Conservation (phyloP, 2,329 filamentous ascomycete species). For the Colletotrichum sp. region DNA sequence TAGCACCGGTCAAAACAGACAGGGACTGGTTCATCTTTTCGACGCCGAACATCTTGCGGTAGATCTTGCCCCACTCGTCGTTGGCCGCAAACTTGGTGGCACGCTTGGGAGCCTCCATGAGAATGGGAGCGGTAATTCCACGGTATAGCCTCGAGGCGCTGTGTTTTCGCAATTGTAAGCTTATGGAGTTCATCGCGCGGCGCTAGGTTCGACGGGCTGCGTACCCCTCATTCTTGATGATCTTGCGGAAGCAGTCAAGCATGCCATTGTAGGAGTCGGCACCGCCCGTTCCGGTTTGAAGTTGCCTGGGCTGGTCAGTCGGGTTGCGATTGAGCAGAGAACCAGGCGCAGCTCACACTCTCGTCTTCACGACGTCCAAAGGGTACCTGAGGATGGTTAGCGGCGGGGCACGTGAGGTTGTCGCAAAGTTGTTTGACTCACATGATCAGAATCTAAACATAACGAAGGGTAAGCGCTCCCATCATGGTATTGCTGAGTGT, state of each 20-base stretch:
- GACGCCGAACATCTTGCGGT: constrained; percentile 83
- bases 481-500: constrained; percentile 8
- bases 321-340: constrained; percentile 1
- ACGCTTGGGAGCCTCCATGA: constrained; percentile 95
- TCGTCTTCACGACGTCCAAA: constrained; percentile 96
- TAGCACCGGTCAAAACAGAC: constrained; percentile 90
- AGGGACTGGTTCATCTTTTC: constrained; percentile 90
- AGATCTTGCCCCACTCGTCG: constrained; percentile 96
- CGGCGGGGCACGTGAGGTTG: constrained; percentile 21
- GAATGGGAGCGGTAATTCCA: constrained; percentile 91
- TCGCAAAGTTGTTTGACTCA: constrained; percentile 44
- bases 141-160: constrained; percentile 92
- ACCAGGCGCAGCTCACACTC: constrained; percentile 70
- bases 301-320: constrained; percentile 64
- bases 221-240: constrained; percentile 93
- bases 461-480: constrained; percentile 24
- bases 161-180: constrained; percentile 19
- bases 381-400: constrained; percentile 75
- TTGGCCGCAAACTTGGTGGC: constrained; percentile 99
- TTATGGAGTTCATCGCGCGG: not conserved
- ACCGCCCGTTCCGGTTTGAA: constrained; percentile 79
- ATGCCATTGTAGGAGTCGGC: constrained; percentile 94
- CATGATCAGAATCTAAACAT: constrained; percentile 83
- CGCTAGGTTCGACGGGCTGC: constrained; percentile 23
- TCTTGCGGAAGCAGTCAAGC: constrained; percentile 98